These are phyloP conservation scores for Pseudotulostoma volvatum DNA, from an alignment of 495 filamentous ascomycete genomes.

Conservation along the genomic window DNA sequence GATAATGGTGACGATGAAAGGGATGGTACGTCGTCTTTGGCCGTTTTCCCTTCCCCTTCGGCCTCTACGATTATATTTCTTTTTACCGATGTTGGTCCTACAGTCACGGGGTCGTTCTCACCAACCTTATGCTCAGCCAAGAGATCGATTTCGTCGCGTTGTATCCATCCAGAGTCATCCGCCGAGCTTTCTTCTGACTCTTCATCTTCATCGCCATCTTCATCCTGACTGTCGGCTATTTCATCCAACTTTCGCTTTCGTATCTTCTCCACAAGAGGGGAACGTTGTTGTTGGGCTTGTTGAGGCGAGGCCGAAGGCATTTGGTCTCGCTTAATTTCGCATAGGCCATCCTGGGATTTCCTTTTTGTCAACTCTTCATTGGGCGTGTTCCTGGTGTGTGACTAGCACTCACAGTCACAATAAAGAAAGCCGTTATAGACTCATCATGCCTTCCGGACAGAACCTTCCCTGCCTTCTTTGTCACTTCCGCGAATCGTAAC, in stretches of 20 bases:
- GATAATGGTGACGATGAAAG: not conserved
- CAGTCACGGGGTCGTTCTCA: not conserved
- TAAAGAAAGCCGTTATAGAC: constrained; percentile 23
- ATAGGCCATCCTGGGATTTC: not conserved
- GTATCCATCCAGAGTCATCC: not conserved
- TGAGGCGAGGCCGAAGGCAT: constrained; percentile 1
- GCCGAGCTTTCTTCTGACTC: not conserved
- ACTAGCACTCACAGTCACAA: constrained; percentile 19
- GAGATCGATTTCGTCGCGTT: not conserved
- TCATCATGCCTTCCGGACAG: constrained; percentile 18
- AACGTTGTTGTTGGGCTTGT: constrained; percentile 1
- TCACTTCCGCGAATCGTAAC: constrained; percentile 27
- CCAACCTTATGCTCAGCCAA: not conserved
- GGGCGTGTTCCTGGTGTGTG: not conserved
- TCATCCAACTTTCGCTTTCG: constrained; percentile 36
- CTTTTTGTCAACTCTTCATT: not conserved
- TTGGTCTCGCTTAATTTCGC: not conserved
- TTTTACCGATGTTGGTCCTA: not conserved
- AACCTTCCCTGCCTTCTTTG: constrained; percentile 24
- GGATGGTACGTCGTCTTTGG: not conserved
- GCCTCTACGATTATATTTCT: too few relatives aligned
- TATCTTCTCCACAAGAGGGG: not conserved
- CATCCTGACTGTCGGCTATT: constrained; percentile 34
- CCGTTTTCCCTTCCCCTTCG: not conserved
- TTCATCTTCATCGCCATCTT: constrained; percentile 24